These are phyloP conservation scores for Iodosphaeria phyllophila DNA, from an alignment of 2,329 filamentous ascomycete species.

Conservation along the genomic window DNA sequence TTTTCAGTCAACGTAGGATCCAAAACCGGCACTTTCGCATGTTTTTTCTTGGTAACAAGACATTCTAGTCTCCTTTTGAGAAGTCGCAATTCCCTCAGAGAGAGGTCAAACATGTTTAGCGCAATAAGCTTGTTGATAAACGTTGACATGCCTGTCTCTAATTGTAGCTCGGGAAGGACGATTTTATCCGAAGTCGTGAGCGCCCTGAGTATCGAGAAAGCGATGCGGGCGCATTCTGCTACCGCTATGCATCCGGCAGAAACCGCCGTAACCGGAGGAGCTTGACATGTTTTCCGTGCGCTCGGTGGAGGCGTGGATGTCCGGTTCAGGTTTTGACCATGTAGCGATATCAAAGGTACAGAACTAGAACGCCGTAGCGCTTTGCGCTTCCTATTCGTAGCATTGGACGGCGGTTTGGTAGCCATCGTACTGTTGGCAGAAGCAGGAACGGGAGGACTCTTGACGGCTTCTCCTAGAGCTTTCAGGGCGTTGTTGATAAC, in stretches of 20 bases:
- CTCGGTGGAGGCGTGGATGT: constrained; percentile 32
- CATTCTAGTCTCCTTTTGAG: constrained; percentile 44
- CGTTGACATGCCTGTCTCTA: constrained; percentile 57
- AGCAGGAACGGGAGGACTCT: constrained; percentile 19
- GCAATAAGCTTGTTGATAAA: constrained; percentile 46
- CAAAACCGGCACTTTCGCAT: constrained; percentile 10
- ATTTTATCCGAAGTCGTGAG: constrained; percentile 34
- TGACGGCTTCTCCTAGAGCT: constrained; percentile 46
- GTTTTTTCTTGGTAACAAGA: constrained; percentile 13
- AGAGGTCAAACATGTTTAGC: constrained; percentile 46
- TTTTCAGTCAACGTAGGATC: constrained; percentile 20
- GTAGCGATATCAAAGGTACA: constrained; percentile 39
- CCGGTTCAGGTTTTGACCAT: constrained; percentile 41
- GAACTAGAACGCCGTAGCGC: constrained; percentile 35
- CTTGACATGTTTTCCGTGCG: constrained; percentile 14
- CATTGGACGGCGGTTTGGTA: constrained; percentile 18
- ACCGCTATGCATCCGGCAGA: constrained; percentile 31
- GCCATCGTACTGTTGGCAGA: constrained; percentile 13
- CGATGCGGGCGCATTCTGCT: constrained; percentile 50
- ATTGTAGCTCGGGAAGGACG: constrained; percentile 41
- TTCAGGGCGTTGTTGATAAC: constrained; percentile 55
- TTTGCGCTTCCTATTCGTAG: constrained; percentile 18
- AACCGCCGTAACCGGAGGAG: constrained; percentile 6
- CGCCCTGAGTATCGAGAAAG: constrained; percentile 44
- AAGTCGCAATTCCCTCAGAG: constrained; percentile 46